These are phyloP conservation scores for Capsicum pubescens DNA, from an alignment of 257 asterid species.

Conservation along the genomic window DNA sequence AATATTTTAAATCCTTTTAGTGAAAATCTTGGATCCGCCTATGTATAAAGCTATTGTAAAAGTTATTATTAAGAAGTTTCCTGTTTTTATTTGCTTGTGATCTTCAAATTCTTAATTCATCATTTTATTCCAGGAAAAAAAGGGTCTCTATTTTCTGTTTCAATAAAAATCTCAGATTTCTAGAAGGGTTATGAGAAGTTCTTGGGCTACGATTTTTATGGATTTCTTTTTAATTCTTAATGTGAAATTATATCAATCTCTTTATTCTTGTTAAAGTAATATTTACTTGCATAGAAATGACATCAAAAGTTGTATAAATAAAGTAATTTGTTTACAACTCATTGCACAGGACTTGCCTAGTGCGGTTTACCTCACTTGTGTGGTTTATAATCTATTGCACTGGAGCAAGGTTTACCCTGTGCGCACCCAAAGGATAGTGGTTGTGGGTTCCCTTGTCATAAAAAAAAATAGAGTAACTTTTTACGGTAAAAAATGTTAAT, in stretches of 20 bases:
- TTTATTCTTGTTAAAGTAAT: neutral
- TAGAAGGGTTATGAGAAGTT: neutral
- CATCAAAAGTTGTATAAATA: neutral
- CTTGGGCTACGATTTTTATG: neutral
- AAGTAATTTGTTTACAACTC: neutral
- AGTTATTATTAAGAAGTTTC: neutral
- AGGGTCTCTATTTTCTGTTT: neutral
- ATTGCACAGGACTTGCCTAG: neutral
- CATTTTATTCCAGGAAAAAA: neutral
- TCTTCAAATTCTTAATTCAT: neutral
- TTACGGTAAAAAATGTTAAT: neutral
- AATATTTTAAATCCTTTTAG: neutral
- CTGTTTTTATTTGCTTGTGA: neutral
- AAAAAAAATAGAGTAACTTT: neutral
- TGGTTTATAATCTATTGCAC: neutral
- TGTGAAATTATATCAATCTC: constrained; percentile 7
- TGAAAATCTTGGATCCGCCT: neutral
- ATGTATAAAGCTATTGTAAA: neutral
- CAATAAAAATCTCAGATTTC: neutral
- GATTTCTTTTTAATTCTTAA: neutral
- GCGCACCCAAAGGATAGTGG: neutral
- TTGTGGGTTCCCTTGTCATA: neutral
- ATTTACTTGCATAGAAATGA: neutral
- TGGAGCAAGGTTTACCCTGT: neutral
- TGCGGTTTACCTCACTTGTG: neutral